These are phyloP conservation scores for Trametes cinnabarina DNA, from an alignment of 768 basidiomycete species.

Conservation along the genomic window DNA sequence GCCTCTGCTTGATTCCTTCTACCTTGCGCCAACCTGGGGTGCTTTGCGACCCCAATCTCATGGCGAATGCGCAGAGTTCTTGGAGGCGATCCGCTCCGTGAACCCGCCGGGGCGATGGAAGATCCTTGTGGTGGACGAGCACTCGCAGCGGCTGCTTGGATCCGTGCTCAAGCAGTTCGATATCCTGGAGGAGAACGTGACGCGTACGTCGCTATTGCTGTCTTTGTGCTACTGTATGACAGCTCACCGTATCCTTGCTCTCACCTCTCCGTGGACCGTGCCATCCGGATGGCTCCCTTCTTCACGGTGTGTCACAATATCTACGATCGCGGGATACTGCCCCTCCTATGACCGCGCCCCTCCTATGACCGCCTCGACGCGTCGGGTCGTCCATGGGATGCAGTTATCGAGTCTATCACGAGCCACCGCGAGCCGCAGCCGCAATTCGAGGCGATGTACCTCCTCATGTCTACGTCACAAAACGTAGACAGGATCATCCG, in stretches of 20 bases:
- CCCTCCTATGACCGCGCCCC: too few species aligned
- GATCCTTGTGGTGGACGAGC: constrained; percentile 93
- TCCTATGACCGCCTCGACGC: background rate
- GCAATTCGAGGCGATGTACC: constrained; percentile 87
- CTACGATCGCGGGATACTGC: background rate
- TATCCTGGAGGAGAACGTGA: constrained; percentile 93
- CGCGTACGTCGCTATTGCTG: constrained; percentile 55
- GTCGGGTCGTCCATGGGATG: background rate
- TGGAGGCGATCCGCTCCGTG: constrained; percentile 84
- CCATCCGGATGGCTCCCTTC: background rate
- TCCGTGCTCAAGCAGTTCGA: constrained; percentile 91
- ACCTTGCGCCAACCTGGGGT: background rate
- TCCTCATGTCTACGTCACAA: constrained; percentile 92
- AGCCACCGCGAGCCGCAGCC: constrained; percentile 79
- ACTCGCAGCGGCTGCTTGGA: constrained; percentile 79
- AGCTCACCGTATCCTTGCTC: background rate
- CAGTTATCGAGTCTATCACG: constrained; percentile 92
- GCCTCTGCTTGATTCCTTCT: background rate
- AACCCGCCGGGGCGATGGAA: constrained; percentile 92
- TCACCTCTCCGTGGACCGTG: background rate
- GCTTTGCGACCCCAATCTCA: background rate
- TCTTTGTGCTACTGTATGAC: background rate
- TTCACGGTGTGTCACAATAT: background rate
- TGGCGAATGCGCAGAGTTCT: constrained; percentile 57
- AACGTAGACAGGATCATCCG: constrained; percentile 89